Conservation (phyloP, 1,284 basidiomycete species). For the Pascua guehoae region DNA sequence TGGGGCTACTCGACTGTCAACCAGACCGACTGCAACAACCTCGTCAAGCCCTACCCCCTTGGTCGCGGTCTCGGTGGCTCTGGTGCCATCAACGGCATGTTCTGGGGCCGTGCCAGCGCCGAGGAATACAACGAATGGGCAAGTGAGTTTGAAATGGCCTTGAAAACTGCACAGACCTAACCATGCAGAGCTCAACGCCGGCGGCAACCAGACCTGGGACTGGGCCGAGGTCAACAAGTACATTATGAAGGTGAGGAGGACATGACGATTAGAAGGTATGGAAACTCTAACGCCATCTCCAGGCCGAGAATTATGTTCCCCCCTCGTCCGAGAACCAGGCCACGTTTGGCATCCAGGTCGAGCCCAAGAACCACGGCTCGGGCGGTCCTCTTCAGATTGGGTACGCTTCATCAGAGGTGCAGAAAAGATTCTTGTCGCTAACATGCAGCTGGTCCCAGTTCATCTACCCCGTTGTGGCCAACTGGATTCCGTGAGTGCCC, state of each 20-base stretch:
- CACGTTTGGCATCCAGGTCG: conserved; percentile 46
- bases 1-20: conserved; percentile 61
- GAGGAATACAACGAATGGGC: conserved; percentile 52
- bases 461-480: conserved; percentile 55
- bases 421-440: neutral
- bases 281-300: conserved; percentile 46
- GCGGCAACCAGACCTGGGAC: conserved; percentile 41
- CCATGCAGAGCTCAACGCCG: conserved; percentile 37
- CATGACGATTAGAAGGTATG: no score
- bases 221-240: conserved; percentile 46
- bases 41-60: conserved; percentile 55
- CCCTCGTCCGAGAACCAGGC: conserved; percentile 42
- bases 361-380: conserved; percentile 51
- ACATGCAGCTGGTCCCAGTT: conserved; percentile 37
- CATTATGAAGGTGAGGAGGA: conserved; percentile 14
- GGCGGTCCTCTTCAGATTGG: conserved; percentile 53
- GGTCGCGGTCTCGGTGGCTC: conserved; percentile 68
- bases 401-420: neutral
- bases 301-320: conserved; percentile 50
- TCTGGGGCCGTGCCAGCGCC: conserved; percentile 51
- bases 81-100: conserved; percentile 67
- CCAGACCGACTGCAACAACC: conserved; percentile 23
- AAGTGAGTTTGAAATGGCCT: conserved; percentile 15
- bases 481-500: conserved; percentile 53
- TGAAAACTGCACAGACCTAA: no score